Conservation (phyloP, 2,329 filamentous ascomycete genomes). For the Sclerotinia sclerotiorum region DNA sequence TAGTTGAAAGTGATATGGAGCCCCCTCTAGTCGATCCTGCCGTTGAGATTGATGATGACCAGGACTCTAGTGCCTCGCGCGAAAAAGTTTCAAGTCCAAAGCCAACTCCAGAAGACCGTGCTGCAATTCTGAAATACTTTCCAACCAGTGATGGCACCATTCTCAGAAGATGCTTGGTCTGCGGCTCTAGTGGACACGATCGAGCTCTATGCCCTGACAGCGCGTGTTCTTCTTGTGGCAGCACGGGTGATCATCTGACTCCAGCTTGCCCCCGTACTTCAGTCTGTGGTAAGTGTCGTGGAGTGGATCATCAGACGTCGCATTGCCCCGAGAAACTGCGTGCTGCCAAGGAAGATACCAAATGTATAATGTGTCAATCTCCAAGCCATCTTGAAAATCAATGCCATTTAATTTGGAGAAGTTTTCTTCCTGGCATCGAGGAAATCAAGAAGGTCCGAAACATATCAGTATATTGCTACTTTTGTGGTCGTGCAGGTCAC, state of each 20-base stretch:
- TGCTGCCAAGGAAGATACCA: slow-evolving; percentile 52
- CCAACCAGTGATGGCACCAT: slow-evolving; percentile 41
- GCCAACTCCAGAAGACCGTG: slow-evolving; percentile 10
- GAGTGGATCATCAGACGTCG: slow-evolving; percentile 56
- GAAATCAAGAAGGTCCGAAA: slow-evolving; percentile 50
- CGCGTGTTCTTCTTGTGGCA: slow-evolving; percentile 51
- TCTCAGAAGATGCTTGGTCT: slow-evolving; percentile 49
- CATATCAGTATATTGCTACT: slow-evolving; percentile 55
- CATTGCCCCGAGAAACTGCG: slow-evolving; percentile 58
- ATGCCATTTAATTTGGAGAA: slow-evolving; percentile 63
- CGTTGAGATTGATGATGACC: neutral
- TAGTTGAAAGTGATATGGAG: neutral
- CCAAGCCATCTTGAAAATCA: slow-evolving; percentile 57
- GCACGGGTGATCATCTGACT: slow-evolving; percentile 47
- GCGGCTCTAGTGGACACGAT: slow-evolving; percentile 51
- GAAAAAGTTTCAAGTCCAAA: neutral
- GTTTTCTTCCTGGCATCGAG: slow-evolving; percentile 47
- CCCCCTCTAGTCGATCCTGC: neutral
- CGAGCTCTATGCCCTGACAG: slow-evolving; percentile 48
- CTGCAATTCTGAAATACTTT: slow-evolving; percentile 45
- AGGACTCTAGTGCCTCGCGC: neutral
- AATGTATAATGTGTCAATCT: slow-evolving; percentile 61
- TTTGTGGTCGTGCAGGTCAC: slow-evolving; percentile 55
- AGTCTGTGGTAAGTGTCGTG: slow-evolving; percentile 60
- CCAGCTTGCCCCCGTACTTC: slow-evolving; percentile 52